These are phyloP conservation scores for Simmondsia chinensis DNA, from an alignment of 148 eudicot genomes.

Conservation along the genomic window DNA sequence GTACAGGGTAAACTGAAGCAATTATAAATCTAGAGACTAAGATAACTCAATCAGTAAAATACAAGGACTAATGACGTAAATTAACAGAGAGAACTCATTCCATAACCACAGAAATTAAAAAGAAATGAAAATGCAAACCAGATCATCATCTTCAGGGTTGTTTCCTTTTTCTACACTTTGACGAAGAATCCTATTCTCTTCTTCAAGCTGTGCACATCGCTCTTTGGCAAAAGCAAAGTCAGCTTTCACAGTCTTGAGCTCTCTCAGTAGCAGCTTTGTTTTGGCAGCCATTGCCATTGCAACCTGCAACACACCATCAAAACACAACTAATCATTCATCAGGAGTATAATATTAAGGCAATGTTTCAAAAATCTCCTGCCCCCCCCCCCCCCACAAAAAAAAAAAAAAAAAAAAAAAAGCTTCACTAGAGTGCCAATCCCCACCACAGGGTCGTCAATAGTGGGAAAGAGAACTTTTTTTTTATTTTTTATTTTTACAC, in stretches of 20 bases:
- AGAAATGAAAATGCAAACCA: constrained; percentile 25
- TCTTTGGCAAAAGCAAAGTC: constrained; percentile 90
- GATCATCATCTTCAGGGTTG: constrained; percentile 70
- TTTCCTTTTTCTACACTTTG: constrained; percentile 65
- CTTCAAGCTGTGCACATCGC: constrained; percentile 86
- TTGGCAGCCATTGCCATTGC: constrained; percentile 91
- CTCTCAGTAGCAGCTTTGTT: constrained; percentile 76
- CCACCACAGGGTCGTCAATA: too few species aligned
- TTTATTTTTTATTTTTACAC: too few species aligned
- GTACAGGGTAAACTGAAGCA: too few species aligned
- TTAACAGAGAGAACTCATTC: not conserved
- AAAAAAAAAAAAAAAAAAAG: not conserved
- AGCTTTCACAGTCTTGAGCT: constrained; percentile 84
- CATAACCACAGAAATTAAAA: not conserved
- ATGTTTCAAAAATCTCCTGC: not conserved
- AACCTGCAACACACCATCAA: constrained; percentile 46
- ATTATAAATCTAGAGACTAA: too few species aligned
- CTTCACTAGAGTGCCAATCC: too few species aligned
- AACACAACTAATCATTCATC: constrained; percentile 7
- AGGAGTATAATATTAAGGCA: not conserved
- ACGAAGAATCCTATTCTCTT: constrained; percentile 62
- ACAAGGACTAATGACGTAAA: not conserved
- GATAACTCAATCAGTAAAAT: not conserved
- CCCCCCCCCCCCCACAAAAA: not conserved
- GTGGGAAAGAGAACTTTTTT: too few species aligned